phyloP scores from a whole-genome alignment of 805 yeast species.

The Ogataea saltuana region DNA sequence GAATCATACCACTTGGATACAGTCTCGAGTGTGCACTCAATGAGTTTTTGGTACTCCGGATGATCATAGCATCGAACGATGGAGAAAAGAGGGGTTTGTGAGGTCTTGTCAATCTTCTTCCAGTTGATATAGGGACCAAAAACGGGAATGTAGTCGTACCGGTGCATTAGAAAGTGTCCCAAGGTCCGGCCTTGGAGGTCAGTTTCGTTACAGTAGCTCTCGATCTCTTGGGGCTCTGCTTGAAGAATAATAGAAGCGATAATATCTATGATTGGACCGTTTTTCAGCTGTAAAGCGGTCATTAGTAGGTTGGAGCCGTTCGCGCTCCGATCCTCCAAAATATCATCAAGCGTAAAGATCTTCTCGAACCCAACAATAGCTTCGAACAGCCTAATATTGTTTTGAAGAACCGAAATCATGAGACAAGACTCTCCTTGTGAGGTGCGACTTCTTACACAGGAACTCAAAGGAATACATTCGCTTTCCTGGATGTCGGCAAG shows the following conservation, averaged over 20 bases:
- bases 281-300: constrained; percentile 60
- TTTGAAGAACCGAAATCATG: constrained; percentile 57
- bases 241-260: constrained; percentile 46
- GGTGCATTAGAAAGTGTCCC: constrained; percentile 74
- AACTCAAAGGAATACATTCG: constrained; percentile 18
- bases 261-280: constrained; percentile 45
- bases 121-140: constrained; percentile 69
- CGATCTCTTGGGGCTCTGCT: constrained; percentile 46
- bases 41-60: constrained; percentile 52
- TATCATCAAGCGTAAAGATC: constrained; percentile 63
- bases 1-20: constrained; percentile 45
- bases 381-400: constrained; percentile 46
- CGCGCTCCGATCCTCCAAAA: constrained; percentile 61
- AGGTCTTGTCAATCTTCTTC: constrained; percentile 61
- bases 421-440: constrained; percentile 70
- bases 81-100: constrained; percentile 78
- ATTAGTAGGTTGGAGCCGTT: constrained; percentile 57
- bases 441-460: constrained; percentile 41
- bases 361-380: constrained; percentile 46
- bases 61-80: constrained; percentile 82
- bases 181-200: constrained; percentile 60
- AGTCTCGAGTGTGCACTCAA: constrained; percentile 46
- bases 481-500: constrained; percentile 18
- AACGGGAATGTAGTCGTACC: constrained; percentile 47
- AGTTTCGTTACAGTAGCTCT: constrained; percentile 45